These are phyloP conservation scores for Fraxinus nigra DNA, from an alignment of 305 asterid species.

Conservation along the genomic window DNA sequence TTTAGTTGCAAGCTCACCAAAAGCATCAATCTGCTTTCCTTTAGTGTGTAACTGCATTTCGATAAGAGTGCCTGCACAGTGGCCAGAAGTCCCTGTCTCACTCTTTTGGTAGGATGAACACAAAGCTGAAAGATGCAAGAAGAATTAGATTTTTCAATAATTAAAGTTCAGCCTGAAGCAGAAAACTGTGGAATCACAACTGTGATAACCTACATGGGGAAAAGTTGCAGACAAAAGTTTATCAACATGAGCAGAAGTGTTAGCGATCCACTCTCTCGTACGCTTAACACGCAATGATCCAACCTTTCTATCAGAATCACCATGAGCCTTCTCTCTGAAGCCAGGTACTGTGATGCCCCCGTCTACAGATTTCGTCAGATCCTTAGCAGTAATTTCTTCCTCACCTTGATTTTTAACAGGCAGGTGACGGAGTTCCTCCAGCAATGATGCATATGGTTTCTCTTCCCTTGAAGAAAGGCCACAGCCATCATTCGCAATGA, in stretches of 20 bases:
- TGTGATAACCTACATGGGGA: slow-evolving; percentile 67
- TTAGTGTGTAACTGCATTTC: slow-evolving; percentile 62
- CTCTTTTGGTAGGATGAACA: slow-evolving; percentile 75
- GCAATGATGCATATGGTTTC: slow-evolving; percentile 53
- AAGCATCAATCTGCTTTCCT: slow-evolving; percentile 80
- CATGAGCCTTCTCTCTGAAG: slow-evolving; percentile 26
- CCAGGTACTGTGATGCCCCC: slow-evolving; percentile 29
- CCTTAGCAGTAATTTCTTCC: slow-evolving; percentile 24
- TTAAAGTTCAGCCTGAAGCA: slow-evolving; percentile 7
- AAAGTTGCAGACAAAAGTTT: slow-evolving; percentile 76
- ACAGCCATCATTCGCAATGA: slow-evolving; percentile 27
- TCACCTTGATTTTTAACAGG: slow-evolving; percentile 43
- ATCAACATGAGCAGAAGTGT: slow-evolving; percentile 65
- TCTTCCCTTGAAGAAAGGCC: slow-evolving; percentile 33
- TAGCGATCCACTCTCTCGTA: slow-evolving; percentile 65
- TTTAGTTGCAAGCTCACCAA: slow-evolving; percentile 63
- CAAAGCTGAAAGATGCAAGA: slow-evolving; percentile 58
- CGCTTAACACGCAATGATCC: slow-evolving; percentile 70
- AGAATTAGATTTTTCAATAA: slow-evolving; percentile 9
- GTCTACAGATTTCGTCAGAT: slow-evolving; percentile 34
- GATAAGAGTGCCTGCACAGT: slow-evolving; percentile 59
- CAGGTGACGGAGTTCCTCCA: slow-evolving; percentile 74
- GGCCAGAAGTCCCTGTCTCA: slow-evolving; percentile 63
- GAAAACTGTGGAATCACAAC: slow-evolving; percentile 13
- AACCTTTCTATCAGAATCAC: slow-evolving; percentile 27